Evolutionary conservation across 495 filamentous ascomycete species (phyloP), one percentile per base, ranked within the genome.

Genomic region (Bryoglossum gracile): DNA sequence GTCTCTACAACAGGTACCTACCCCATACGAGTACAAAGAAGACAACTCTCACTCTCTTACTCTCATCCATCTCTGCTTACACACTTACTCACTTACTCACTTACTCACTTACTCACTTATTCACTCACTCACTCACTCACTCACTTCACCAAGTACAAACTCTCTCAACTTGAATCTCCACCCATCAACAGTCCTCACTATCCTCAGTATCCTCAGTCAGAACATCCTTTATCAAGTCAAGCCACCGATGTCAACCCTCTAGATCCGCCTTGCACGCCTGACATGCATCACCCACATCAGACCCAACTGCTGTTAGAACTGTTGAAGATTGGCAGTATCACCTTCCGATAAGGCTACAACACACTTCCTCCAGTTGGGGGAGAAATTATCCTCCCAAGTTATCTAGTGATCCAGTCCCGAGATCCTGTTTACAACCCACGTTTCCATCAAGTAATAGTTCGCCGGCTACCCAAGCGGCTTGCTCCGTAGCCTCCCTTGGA

Each of bases 241-340:
- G 13, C 32, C 36, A 28, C 46, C 23, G 24, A 41, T 48, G 46
- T 40, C 37, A 21, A 36, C 14, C 22, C 28, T 25, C 26, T 43
- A n/a, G 38, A 39, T 42, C 26, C 23, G n/a, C 9, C 42, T 48
- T 50, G 25, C 25, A 49, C 46, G 48, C 47, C 55, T 54, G 60
- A 54, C 39, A 65, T 65, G 61, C 54, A 55, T 59, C 57, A 46
- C 41, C 44, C 37, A 45, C 60, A 59, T 45, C 58, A 59, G 18
- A 60, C 51, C 22, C 49, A 54, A 25, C 60, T 62, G 36, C 55
- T 53, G 28, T 35, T 55, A 50, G 57, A 65, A 54, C 50, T 62
- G 56, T 37, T 58, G 49, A 41, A 50, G 34, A 50, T 51, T 26
- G 16, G 39, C 36, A 33, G 17, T 55, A 43, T 45, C 9, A 36